Evolutionary conservation across 352 stramenopile genomes (phyloP).

Genomic region (Globisporangium splendens): DNA sequence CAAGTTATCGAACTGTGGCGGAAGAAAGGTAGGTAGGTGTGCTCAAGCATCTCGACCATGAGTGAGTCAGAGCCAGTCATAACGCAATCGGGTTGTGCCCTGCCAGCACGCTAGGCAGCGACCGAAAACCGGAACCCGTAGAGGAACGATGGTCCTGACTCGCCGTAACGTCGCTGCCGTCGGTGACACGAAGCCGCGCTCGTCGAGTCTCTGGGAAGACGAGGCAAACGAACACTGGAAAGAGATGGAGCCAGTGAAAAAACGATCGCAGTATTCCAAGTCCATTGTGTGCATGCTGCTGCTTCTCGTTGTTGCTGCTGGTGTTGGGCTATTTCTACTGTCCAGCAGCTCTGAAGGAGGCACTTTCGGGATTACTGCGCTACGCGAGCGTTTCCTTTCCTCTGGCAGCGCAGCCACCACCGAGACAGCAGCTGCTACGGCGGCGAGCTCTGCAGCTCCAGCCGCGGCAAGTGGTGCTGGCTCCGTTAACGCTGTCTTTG

Average conservation of each 20-base stretch:
- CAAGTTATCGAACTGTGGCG: no score
- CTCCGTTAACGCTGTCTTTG: conserved; percentile 7
- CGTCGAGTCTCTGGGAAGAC: conserved; percentile 63
- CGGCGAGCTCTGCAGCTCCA: conserved; percentile 2
- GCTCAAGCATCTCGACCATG: no score
- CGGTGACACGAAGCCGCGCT: conserved; percentile 17
- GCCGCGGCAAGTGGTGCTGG: conserved; percentile 11
- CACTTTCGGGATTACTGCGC: background rate
- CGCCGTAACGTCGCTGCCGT: conserved; percentile 35
- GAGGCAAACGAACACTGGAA: conserved; percentile 71
- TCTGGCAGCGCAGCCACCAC: background rate
- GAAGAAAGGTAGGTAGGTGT: no score
- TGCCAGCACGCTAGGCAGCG: no score
- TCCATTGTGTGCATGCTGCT: conserved; percentile 25
- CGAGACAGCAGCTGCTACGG: background rate
- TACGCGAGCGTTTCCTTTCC: background rate
- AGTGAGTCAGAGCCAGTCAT: no score
- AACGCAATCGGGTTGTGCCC: no score
- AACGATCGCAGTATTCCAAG: conserved; percentile 27
- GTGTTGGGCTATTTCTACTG: conserved; percentile 14
- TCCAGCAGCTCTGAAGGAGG: background rate
- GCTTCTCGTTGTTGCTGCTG: conserved; percentile 18
- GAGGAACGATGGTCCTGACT: conserved; percentile 34
- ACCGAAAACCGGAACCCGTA: no score
- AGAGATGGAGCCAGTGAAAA: conserved; percentile 57